Evolutionary conservation across 2,329 filamentous ascomycete species (phyloP), one percentile per base, ranked within the genome.

Genomic region (Chaetomiaceae sp.): DNA sequence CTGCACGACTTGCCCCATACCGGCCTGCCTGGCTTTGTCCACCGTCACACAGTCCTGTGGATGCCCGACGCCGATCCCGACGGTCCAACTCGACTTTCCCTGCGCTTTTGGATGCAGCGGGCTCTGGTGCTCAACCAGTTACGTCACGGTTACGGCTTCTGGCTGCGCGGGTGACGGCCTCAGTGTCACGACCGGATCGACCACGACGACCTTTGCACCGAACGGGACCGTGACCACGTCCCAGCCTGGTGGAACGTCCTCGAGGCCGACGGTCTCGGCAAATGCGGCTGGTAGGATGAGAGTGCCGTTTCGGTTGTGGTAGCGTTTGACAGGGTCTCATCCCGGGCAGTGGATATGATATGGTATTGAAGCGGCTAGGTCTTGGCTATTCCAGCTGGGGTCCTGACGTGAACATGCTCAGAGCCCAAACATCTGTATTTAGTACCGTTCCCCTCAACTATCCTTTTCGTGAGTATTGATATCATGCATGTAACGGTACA

Each of bases 1-100:
- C n/a, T 72, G 70, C 60, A 63, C 65, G 11, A 69, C 66, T 1
- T 72, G 70, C 54, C 41, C 63, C 1, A 54, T 63, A 20, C 66
- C 64, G 10, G 44, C 62, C 48, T 72, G 70, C 43, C 48, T 71
- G 33, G 55, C 27, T 2, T 23, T 66, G 18, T 57, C 58, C 25
- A 71, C 68, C 5, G 47, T 71, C 16, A 67, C 61, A 18, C 66
- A 65, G 9, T 60, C 61, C 3, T 68, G 67, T 51, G 67, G 66
- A 25, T 72, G 70, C 42, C 66, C 67, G 1, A 43, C 54, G 5
- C 62, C 52, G 1, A 58, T 66, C 30, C 57, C 65, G 9, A 71
- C 69, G 1, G 60, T 64, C 1, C 62, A 61, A 3, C 57, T 64
- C 7, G 59, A 59, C 16, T 67, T 62, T 34, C 59, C 62, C 0